These are phyloP conservation scores for Ophiostoma ulmi DNA, from an alignment of 2,329 filamentous ascomycete species.

Conservation along the genomic window DNA sequence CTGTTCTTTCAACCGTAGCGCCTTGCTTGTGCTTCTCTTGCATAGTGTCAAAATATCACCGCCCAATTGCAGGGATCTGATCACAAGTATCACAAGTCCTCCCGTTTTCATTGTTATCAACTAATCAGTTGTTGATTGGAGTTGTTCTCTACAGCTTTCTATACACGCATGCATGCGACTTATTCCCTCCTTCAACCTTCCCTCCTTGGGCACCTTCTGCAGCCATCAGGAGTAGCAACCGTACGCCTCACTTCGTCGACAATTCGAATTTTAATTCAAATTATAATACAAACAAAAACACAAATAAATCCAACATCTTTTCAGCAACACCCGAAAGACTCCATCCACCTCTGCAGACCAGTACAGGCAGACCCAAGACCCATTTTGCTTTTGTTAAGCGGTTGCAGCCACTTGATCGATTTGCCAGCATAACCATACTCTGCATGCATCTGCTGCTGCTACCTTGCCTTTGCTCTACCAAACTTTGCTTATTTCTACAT, in stretches of 20 bases:
- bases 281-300: not conserved
- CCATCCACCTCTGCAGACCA: not conserved
- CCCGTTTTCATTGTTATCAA: not conserved
- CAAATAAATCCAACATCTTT: no score
- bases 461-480: conserved; percentile 18
- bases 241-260: not conserved
- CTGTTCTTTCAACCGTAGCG: no score
- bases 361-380: not conserved
- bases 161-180: not conserved
- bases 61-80: not conserved
- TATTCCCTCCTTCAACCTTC: not conserved
- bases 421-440: not conserved
- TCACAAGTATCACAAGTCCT: no score
- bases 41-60: not conserved
- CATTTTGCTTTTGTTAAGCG: not conserved
- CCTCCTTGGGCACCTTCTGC: conserved; percentile 20
- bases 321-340: not conserved
- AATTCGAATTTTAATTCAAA: not conserved
- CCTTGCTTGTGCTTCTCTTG: not conserved
- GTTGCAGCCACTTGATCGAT: conserved; percentile 15
- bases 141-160: not conserved
- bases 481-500: conserved; percentile 9
- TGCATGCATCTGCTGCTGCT: conserved; percentile 11
- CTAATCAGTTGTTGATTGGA: not conserved
- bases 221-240: conserved; percentile 21